Evolutionary conservation across 2,329 filamentous ascomycete genomes (phyloP).

Genomic region (Colletotrichum aenigma): DNA sequence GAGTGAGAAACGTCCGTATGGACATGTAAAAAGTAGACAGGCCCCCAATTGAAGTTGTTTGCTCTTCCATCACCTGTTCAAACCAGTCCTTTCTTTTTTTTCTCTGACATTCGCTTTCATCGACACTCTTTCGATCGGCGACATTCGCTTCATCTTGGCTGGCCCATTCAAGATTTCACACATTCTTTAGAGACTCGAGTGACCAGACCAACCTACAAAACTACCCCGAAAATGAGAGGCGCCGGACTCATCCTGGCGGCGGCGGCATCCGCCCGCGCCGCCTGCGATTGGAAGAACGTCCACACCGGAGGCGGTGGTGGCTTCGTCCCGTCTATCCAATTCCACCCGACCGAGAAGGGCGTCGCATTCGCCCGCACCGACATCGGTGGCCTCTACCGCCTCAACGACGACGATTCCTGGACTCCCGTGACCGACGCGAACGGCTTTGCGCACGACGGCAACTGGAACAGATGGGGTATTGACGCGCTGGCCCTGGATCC

Average conservation of each 20-base stretch:
- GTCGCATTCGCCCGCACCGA: conserved; percentile 62
- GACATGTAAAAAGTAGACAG: background rate
- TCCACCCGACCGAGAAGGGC: conserved; percentile 55
- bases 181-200: background rate
- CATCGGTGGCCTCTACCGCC: conserved; percentile 60
- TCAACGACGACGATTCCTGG: conserved; percentile 61
- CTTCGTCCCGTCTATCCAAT: conserved; percentile 61
- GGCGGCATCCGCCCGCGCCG: conserved; percentile 30
- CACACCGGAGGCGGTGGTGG: conserved; percentile 61
- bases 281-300: conserved; percentile 52
- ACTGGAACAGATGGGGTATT: conserved; percentile 61
- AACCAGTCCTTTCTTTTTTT: background rate
- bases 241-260: conserved; percentile 19
- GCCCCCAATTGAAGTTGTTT: background rate
- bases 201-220: background rate
- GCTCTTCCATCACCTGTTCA: background rate
- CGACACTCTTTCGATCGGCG: background rate
- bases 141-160: background rate
- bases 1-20: background rate
- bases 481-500: conserved; percentile 62
- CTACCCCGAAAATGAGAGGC: background rate
- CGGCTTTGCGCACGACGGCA: conserved; percentile 39
- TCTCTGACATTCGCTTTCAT: background rate
- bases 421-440: conserved; percentile 53
- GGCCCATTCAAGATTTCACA: background rate